phyloP scores from a whole-genome alignment of 2,329 filamentous ascomycete species.

The Penicillium palitans region DNA sequence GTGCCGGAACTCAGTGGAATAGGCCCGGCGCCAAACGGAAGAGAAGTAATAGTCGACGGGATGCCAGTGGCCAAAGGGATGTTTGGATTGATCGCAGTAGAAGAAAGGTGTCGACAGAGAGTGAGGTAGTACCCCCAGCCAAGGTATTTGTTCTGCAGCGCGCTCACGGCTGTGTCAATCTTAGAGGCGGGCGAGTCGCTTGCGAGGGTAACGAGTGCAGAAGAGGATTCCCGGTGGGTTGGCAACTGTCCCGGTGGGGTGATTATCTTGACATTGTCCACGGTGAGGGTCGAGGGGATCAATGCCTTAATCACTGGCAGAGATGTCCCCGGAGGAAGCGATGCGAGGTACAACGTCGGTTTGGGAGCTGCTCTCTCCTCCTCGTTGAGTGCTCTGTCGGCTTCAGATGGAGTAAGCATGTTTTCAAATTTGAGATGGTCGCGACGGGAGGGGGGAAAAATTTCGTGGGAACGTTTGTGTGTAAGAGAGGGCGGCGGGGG shows the following conservation, averaged over 20 bases:
- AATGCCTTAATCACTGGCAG: constrained; percentile 52
- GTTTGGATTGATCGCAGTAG: constrained; percentile 63
- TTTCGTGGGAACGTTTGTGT: constrained; percentile 48
- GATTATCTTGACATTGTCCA: constrained; percentile 73
- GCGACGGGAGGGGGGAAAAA: constrained; percentile 43
- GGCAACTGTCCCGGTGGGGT: constrained; percentile 50
- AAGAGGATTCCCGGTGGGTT: constrained; percentile 68
- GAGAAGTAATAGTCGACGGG: constrained; percentile 53
- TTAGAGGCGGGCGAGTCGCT: constrained; percentile 79
- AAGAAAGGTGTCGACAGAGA: constrained; percentile 80
- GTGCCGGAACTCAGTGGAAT: constrained; percentile 52
- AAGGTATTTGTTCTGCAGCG: constrained; percentile 78
- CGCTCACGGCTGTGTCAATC: constrained; percentile 76
- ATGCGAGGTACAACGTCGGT: constrained; percentile 57
- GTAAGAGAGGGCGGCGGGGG: constrained; percentile 43
- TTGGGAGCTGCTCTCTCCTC: constrained; percentile 53
- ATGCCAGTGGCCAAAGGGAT: constrained; percentile 49
- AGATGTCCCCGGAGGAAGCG: constrained; percentile 55
- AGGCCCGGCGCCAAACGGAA: constrained; percentile 76
- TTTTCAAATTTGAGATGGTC: constrained; percentile 42
- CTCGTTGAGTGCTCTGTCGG: constrained; percentile 43
- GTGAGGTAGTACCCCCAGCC: constrained; percentile 81
- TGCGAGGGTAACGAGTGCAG: constrained; percentile 78
- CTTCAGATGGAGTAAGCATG: constrained; percentile 44
- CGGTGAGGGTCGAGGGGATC: constrained; percentile 56